phyloP scores from a whole-genome alignment of 1,139 yeast species.

The Yamadazyma spencermartinsiae region DNA sequence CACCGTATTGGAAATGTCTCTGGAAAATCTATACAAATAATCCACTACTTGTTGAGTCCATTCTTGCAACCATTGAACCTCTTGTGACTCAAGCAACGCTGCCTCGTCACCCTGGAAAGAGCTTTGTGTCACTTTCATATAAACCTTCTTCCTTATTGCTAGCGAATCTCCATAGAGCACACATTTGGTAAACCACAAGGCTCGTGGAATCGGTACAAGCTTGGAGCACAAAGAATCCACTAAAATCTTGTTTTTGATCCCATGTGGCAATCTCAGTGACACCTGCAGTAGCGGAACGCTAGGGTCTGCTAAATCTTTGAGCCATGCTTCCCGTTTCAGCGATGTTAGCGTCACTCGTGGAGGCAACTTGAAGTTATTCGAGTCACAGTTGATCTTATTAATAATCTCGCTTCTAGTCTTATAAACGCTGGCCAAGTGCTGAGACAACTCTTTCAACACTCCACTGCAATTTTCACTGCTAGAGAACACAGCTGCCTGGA shows the following conservation, averaged over 20 bases:
- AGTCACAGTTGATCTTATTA: slow-evolving; percentile 56
- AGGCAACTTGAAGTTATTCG: slow-evolving; percentile 68
- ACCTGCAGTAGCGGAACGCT: slow-evolving; percentile 64
- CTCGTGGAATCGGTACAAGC: slow-evolving; percentile 70
- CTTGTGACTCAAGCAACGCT: slow-evolving; percentile 21
- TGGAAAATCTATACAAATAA: slow-evolving; percentile 54
- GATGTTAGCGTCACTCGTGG: slow-evolving; percentile 89
- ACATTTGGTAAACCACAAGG: slow-evolving; percentile 88
- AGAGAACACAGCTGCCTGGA: slow-evolving; percentile 43
- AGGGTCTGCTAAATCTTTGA: slow-evolving; percentile 72
- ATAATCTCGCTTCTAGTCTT: slow-evolving; percentile 60
- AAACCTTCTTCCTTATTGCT: slow-evolving; percentile 56
- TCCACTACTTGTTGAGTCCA: slow-evolving; percentile 83
- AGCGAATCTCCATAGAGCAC: slow-evolving; percentile 81
- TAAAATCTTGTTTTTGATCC: slow-evolving; percentile 70
- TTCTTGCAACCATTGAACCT: slow-evolving; percentile 71
- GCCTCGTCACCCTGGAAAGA: slow-evolving; percentile 7
- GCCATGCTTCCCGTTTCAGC: slow-evolving; percentile 81
- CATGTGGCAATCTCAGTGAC: slow-evolving; percentile 87
- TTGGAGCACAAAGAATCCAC: slow-evolving; percentile 70
- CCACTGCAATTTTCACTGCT: slow-evolving; percentile 39
- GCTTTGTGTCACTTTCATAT: slow-evolving; percentile 16
- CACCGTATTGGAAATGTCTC: slow-evolving; percentile 31
- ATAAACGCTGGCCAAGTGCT: slow-evolving; percentile 61
- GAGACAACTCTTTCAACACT: slow-evolving; percentile 44